Conservation (phyloP, 352 stramenopile species). For the Globisporangium sylvaticum region DNA sequence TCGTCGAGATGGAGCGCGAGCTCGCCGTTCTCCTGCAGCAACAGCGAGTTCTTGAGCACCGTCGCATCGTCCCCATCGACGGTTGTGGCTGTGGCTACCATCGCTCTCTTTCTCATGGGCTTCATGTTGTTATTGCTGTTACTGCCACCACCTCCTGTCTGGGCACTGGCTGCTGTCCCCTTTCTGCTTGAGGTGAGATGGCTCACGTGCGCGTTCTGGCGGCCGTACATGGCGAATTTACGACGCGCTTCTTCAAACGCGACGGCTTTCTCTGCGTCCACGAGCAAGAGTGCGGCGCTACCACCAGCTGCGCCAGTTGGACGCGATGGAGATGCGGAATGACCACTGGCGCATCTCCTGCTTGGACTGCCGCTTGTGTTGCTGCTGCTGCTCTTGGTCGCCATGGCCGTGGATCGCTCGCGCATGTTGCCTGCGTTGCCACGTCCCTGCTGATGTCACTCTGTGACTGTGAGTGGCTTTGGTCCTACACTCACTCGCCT, state of each 20-base stretch:
- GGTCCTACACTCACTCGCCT: neutral
- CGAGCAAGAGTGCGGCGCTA: neutral
- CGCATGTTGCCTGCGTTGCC: neutral
- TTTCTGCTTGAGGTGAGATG: slow-evolving; percentile 25
- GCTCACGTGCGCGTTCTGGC: slow-evolving; percentile 37
- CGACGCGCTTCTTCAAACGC: slow-evolving; percentile 24
- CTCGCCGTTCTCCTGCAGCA: slow-evolving; percentile 59
- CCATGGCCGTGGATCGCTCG: neutral
- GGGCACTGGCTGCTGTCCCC: neutral
- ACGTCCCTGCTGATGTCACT: neutral
- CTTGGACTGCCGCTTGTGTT: neutral
- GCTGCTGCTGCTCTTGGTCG: neutral
- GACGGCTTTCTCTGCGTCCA: neutral
- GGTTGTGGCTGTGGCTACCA: neutral
- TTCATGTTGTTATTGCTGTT: neutral
- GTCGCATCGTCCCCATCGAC: slow-evolving; percentile 1
- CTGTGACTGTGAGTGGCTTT: neutral
- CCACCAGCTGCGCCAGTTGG: neutral
- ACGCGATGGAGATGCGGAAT: neutral
- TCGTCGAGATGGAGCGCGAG: slow-evolving; percentile 49
- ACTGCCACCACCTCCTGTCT: neutral
- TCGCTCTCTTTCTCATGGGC: neutral
- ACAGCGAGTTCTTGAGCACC: slow-evolving; percentile 41
- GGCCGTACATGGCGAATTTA: slow-evolving; percentile 55
- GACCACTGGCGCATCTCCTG: neutral